A percentile compares a stretch with the other conserved stretches of the same genome.
Evolutionary conservation across 306 rosid genomes (phyloP).

Genomic region (Luffa acutangula): DNA sequence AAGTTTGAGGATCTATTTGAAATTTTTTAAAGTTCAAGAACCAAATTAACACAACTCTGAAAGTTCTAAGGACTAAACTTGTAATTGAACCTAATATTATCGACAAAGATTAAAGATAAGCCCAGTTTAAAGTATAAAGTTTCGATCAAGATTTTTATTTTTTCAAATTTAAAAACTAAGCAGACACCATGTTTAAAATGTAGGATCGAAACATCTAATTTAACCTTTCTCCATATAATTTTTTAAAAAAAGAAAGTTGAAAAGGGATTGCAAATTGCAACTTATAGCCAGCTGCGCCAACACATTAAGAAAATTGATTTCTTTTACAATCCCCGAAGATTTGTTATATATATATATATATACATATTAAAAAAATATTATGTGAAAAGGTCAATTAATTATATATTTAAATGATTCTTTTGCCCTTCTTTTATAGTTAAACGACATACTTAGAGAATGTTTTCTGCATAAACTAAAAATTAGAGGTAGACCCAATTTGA

Average conservation of each 20-base stretch:
- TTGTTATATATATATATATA: not conserved
- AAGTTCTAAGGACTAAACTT: no score
- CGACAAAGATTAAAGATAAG: no score
- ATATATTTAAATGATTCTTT: not conserved
- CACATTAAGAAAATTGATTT: not conserved
- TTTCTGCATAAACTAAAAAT: not conserved
- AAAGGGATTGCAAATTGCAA: not conserved
- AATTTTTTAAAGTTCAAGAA: no score
- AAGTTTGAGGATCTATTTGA: no score
- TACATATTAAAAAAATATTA: not conserved
- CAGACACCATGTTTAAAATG: no score
- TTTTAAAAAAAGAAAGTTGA: not conserved
- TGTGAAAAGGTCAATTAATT: not conserved
- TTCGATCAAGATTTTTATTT: not conserved
- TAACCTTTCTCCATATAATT: not conserved
- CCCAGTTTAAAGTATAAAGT: no score
- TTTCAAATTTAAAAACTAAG: no score
- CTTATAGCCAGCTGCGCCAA: not conserved
- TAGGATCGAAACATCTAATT: not conserved
- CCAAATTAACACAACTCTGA: no score
- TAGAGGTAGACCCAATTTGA: not conserved
- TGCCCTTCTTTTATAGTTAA: not conserved
- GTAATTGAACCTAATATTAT: no score
- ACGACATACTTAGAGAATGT: conserved; percentile 5
- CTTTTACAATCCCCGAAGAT: not conserved